Evolutionary conservation across 768 basidiomycete species (phyloP).

Genomic region (Suillus alpinus): DNA sequence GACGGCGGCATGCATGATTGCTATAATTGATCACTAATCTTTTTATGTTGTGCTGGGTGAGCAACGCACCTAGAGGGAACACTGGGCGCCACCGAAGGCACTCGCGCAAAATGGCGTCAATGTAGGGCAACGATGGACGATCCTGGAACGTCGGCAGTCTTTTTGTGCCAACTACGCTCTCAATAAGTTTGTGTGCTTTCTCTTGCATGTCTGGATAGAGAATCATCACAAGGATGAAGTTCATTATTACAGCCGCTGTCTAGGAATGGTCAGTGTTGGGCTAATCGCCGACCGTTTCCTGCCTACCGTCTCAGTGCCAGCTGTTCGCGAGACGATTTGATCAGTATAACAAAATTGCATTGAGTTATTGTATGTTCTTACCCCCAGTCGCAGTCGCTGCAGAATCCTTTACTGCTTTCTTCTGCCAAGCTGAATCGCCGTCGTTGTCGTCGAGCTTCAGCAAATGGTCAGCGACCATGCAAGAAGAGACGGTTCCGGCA

Average conservation of each 20-base stretch:
- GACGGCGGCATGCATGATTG: constrained; percentile 25
- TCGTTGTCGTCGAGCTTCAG: constrained; percentile 1
- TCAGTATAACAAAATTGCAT: background rate
- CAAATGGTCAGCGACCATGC: constrained; percentile 10
- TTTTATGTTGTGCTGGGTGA: too few relatives aligned
- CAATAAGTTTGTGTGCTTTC: constrained; percentile 6
- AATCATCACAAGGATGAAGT: constrained; percentile 11
- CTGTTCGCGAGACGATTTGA: background rate
- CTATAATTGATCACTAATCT: background rate
- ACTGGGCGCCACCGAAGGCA: constrained; percentile 6
- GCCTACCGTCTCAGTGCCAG: constrained; percentile 9
- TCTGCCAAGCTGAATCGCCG: background rate
- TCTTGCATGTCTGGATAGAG: constrained; percentile 9
- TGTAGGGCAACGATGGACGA: background rate
- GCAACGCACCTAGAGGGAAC: constrained; percentile 4
- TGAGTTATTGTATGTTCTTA: background rate
- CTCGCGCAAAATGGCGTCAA: constrained; percentile 8
- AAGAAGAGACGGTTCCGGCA: constrained; percentile 1
- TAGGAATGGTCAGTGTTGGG: background rate
- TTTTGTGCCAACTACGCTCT: constrained; percentile 2
- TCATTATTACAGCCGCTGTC: constrained; percentile 3
- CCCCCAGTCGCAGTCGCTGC: constrained; percentile 6
- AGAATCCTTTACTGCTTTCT: background rate
- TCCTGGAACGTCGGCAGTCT: constrained; percentile 7
- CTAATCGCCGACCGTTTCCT: too few relatives aligned